phyloP scores from a whole-genome alignment of 768 basidiomycete species.

The Kwoniella pini region DNA sequence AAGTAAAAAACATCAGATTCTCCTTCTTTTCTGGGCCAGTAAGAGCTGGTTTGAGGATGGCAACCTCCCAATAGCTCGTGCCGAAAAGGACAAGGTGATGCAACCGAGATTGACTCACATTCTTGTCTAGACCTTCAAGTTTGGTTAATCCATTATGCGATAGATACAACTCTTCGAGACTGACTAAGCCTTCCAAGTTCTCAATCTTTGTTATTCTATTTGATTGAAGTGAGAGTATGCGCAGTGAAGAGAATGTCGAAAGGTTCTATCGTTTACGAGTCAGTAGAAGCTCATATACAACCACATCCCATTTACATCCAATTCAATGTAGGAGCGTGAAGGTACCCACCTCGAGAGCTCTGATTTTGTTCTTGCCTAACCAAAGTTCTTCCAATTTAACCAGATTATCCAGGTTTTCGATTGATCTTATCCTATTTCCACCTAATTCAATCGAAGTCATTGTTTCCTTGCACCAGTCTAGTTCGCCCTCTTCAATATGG shows the following conservation, averaged over 20 bases:
- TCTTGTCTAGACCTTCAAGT: slow-evolving; percentile 81
- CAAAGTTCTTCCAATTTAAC: slow-evolving; percentile 87
- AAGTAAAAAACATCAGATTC: not conserved
- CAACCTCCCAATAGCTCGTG: too few relatives aligned
- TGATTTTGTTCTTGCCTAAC: slow-evolving; percentile 97
- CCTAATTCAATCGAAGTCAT: slow-evolving; percentile 87
- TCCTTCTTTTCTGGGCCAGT: not conserved
- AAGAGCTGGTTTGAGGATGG: too few relatives aligned
- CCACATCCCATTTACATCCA: too few relatives aligned
- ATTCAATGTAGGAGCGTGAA: not conserved
- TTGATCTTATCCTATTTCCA: slow-evolving; percentile 88
- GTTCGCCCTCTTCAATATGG: slow-evolving; percentile 63
- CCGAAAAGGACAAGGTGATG: not conserved
- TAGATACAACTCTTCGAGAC: slow-evolving; percentile 85
- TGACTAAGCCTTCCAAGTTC: slow-evolving; percentile 68
- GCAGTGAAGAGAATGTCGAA: slow-evolving; percentile 67
- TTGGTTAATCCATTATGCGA: slow-evolving; percentile 87
- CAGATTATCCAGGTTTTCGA: slow-evolving; percentile 79
- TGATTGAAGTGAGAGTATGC: slow-evolving; percentile 79
- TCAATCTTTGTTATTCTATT: slow-evolving; percentile 90
- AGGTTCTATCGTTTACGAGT: slow-evolving; percentile 65
- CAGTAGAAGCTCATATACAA: too few relatives aligned
- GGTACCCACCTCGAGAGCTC: slow-evolving; percentile 71
- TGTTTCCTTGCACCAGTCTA: slow-evolving; percentile 62
- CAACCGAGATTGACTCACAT: slow-evolving; percentile 69